Percentiles rank a stretch among this genome's conserved stretches.
Conservation (phyloP, 345 rosid species). For the Ceriops decandra region DNA sequence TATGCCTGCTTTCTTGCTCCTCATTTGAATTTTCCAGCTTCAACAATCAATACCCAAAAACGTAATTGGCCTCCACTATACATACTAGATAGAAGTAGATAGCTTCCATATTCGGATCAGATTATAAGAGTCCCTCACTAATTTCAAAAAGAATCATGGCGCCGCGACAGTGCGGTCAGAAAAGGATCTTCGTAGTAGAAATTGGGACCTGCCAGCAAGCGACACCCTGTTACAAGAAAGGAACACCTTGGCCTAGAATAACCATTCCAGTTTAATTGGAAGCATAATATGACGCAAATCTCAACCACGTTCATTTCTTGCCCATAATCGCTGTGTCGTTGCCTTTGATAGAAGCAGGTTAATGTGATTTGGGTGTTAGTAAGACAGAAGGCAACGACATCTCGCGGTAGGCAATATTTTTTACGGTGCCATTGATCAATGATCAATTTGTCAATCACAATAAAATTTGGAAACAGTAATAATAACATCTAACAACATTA, state of each 20-base stretch:
- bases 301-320: too few species aligned
- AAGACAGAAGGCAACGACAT: too few species aligned
- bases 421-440: too few species aligned
- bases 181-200: not conserved
- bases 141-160: not conserved
- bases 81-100: not conserved
- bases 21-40: slow-evolving; percentile 27
- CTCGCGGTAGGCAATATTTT: too few species aligned
- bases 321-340: too few species aligned
- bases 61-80: not conserved
- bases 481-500: too few species aligned
- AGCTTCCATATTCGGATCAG: not conserved
- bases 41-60: not conserved
- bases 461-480: too few species aligned
- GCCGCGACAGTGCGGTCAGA: not conserved
- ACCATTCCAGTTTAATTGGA: slow-evolving; percentile 1
- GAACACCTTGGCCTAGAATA: not conserved
- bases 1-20: not conserved
- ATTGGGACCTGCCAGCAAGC: not conserved
- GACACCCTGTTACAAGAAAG: not conserved
- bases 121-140: too few species aligned
- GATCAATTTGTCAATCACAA: too few species aligned
- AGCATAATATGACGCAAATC: too few species aligned
- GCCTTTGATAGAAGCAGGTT: too few species aligned
- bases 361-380: too few species aligned